Base-by-base conservation (phyloP, 2,329 filamentous ascomycete genomes). In the Coniochaeta sp. region DNA sequence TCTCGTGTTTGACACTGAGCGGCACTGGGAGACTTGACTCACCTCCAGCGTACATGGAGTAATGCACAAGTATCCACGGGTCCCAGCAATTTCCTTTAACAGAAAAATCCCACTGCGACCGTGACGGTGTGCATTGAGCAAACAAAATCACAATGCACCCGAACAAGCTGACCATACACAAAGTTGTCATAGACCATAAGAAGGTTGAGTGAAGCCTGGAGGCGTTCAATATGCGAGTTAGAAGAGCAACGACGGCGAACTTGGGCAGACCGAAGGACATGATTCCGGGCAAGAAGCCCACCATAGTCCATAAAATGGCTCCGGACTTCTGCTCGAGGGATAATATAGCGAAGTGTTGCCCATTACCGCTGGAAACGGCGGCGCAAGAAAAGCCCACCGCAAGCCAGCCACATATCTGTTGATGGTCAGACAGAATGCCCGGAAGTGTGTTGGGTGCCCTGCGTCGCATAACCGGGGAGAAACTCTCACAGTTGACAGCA, bases 181-280 rank as follows among this genome's bases (percentile, higher is more conserved):
- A 36, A 4, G 65, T 64, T 1, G 69, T 69, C 26, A 80, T 59
- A 0, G 47, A 24, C 75, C 75, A 78, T 19, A 79, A 67, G 56
- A 77, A 65, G 4, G 67, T 64, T 16, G 42, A 62, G 59, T 78
- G 75, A 9, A 57, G 34, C 19, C 61, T 62, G 28, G 68, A 66
- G 0, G 76, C 75, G 62, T 75, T 75, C 55, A 77, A 64, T 12
- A 78, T 68, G 7, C 72, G 70, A 3, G 68, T 68, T 4, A 79
- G 67, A 3, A 79, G 69, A 2, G 69, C 66, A 8, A 76, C 70
- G 42, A 76, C 74, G 36, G 74, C 75, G 10, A 77, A 67, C 65
- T 79, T 79, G 4, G 76, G 76, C 1, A 77, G 58, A 1, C 63
- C 70, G 59, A 79, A 77, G 2, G 74, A 72, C 61, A 75, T 62